Base-by-base conservation (phyloP, 495 filamentous ascomycete genomes). In the Amniculicola lignicola region DNA sequence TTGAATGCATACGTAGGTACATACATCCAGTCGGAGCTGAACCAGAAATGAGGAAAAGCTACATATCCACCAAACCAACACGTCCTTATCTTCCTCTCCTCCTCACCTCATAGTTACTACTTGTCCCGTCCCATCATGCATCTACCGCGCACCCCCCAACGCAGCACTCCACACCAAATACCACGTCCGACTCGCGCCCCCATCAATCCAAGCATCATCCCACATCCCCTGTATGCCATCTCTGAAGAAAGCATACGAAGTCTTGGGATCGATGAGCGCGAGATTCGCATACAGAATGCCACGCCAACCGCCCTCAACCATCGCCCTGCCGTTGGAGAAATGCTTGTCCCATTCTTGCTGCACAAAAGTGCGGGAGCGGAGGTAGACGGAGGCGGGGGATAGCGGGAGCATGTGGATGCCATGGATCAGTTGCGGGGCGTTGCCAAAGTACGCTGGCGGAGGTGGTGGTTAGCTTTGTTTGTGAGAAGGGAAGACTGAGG, bases 351-450 rank as follows among this genome's bases (percentile, higher is more conserved):
- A 98, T 71, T 98, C 93, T 70, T 96, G 79, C 12, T 64, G 65
- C 3, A 95, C 88, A 61, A 96, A 96, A 0, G 74, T 69, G 10
- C 68, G 64, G 2, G 75, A 74, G 16, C 93, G 84, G 4, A 83
- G 83, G 50, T 84, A 80, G 16, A 83, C 72, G 0, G 82, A 83
- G 52, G 76, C 76, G 2, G 93, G 88, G 22, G 86, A 76, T 51
- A 96, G 76, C 0, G 94, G 93, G 31, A 96, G 70, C 91, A 96
- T 96, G 75, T 98, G 93, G 57, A 97, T 96, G 33, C 81, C 93
- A 71, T 96, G 85, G 58, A 97, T 83, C 66, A 83, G 94, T 72
- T 94, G 87, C 2, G 81, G 74, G 55, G 87, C 84, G 48, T 66
- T 64, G 10, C 90, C 90, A 63, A 97, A 98, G 74, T 92, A 97